Percentiles rank a stretch among this genome's conserved stretches.
Evolutionary conservation across 176 grass and related monocot genomes (phyloP).

Genomic region (Stipa capillata): DNA sequence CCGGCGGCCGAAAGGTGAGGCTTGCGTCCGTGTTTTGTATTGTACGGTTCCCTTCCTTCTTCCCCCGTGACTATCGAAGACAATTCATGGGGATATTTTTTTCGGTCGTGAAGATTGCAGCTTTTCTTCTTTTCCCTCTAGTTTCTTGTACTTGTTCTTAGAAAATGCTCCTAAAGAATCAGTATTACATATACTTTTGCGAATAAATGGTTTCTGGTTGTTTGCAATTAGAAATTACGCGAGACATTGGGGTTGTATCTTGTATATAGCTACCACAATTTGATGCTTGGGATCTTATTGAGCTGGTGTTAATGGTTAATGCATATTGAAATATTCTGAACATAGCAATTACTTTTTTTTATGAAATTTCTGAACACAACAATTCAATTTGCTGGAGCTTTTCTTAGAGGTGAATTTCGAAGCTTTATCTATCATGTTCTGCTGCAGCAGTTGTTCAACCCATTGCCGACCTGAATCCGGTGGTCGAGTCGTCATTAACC

Average conservation of each 20-base stretch:
- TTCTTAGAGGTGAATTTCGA: neutral
- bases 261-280: too few species aligned
- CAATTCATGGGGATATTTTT: too few species aligned
- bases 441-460: conserved; percentile 43
- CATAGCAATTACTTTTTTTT: too few species aligned
- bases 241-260: too few species aligned
- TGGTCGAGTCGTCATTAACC: conserved; percentile 47
- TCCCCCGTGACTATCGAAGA: neutral
- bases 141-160: neutral
- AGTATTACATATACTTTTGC: too few species aligned
- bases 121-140: neutral
- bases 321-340: neutral
- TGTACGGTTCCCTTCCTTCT: neutral
- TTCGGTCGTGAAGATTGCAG: neutral
- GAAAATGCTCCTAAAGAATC: too few species aligned
- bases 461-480: conserved; percentile 26
- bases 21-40: neutral
- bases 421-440: neutral
- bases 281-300: too few species aligned
- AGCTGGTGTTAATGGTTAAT: neutral
- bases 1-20: conserved; percentile 13
- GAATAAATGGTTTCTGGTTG: too few species aligned
- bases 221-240: too few species aligned
- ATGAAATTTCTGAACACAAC: too few species aligned
- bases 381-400: neutral